A percentile compares a stretch with the other conserved stretches of the same genome.
phyloP scores from a whole-genome alignment of 768 basidiomycete species.

The Auricularia sp. region DNA sequence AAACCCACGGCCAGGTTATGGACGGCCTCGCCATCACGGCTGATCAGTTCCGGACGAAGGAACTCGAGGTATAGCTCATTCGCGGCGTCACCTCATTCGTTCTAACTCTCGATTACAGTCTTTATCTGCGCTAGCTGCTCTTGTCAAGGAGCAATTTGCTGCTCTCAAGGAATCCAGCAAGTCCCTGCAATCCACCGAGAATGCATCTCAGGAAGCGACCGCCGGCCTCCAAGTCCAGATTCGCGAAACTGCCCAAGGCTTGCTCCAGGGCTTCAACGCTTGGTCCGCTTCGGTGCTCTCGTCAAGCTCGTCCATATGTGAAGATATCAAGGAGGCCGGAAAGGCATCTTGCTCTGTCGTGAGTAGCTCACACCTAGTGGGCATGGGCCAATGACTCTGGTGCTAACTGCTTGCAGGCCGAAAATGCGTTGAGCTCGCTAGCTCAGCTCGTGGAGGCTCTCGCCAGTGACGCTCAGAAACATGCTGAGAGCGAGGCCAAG shows the following conservation, averaged over 20 bases:
- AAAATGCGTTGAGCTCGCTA: slow-evolving; percentile 41
- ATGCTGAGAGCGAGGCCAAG: slow-evolving; percentile 47
- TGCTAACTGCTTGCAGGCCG: slow-evolving; percentile 13
- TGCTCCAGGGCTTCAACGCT: slow-evolving; percentile 19
- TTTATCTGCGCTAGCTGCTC: slow-evolving; percentile 31
- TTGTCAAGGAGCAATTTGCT: slow-evolving; percentile 48
- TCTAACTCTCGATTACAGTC: slow-evolving; percentile 5
- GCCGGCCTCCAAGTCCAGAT: slow-evolving; percentile 36
- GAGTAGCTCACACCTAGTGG: background rate
- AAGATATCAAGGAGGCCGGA: slow-evolving; percentile 16
- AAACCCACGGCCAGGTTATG: slow-evolving; percentile 43
- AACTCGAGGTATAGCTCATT: slow-evolving; percentile 41
- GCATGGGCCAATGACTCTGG: background rate
- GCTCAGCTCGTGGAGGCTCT: slow-evolving; percentile 50
- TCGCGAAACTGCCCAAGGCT: slow-evolving; percentile 40
- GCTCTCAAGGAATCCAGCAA: slow-evolving; percentile 36
- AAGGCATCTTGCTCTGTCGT: slow-evolving; percentile 17
- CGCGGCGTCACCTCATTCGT: background rate
- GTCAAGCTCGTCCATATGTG: slow-evolving; percentile 13
- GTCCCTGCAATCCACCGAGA: slow-evolving; percentile 46
- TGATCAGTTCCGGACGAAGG: slow-evolving; percentile 43
- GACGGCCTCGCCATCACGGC: slow-evolving; percentile 45
- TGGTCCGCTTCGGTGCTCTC: slow-evolving; percentile 16
- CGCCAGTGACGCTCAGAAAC: slow-evolving; percentile 44
- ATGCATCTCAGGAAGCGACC: slow-evolving; percentile 42